Evolutionary conservation across 805 yeast species (phyloP).

Genomic region (Zygoascus ofunaensis): DNA sequence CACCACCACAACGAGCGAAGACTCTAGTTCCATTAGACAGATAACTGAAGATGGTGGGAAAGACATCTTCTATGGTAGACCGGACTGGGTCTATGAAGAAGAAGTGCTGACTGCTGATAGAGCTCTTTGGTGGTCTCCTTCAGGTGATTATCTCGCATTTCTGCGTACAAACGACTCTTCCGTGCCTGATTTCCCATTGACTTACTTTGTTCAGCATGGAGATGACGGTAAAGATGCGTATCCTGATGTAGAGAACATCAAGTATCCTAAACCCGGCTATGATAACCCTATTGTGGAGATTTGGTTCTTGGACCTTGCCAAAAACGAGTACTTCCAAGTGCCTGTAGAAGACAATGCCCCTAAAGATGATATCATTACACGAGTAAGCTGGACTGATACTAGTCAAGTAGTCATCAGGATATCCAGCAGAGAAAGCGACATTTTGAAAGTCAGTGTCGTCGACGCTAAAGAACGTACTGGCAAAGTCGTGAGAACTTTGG

Average conservation of each 20-base stretch:
- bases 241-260: slow-evolving; percentile 51
- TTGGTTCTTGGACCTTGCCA: slow-evolving; percentile 35
- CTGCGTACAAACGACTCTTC: slow-evolving; percentile 61
- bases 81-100: slow-evolving; percentile 94
- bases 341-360: slow-evolving; percentile 35
- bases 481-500: slow-evolving; percentile 40
- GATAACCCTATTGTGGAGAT: slow-evolving; percentile 60
- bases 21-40: slow-evolving; percentile 29
- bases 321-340: slow-evolving; percentile 20
- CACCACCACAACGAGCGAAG: slow-evolving; percentile 24
- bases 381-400: slow-evolving; percentile 61
- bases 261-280: slow-evolving; percentile 80
- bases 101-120: slow-evolving; percentile 65
- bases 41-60: slow-evolving; percentile 64
- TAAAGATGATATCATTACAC: slow-evolving; percentile 47
- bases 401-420: slow-evolving; percentile 44
- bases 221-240: slow-evolving; percentile 33
- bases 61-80: slow-evolving; percentile 72
- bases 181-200: slow-evolving; percentile 66
- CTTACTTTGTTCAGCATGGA: slow-evolving; percentile 52
- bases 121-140: slow-evolving; percentile 84
- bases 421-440: slow-evolving; percentile 59
- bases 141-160: slow-evolving; percentile 55
- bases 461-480: slow-evolving; percentile 35
- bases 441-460: slow-evolving; percentile 47